Percentiles rank a stretch among this genome's conserved stretches.
phyloP scores from a whole-genome alignment of 305 asterid species.

The Striga hermonthica region DNA sequence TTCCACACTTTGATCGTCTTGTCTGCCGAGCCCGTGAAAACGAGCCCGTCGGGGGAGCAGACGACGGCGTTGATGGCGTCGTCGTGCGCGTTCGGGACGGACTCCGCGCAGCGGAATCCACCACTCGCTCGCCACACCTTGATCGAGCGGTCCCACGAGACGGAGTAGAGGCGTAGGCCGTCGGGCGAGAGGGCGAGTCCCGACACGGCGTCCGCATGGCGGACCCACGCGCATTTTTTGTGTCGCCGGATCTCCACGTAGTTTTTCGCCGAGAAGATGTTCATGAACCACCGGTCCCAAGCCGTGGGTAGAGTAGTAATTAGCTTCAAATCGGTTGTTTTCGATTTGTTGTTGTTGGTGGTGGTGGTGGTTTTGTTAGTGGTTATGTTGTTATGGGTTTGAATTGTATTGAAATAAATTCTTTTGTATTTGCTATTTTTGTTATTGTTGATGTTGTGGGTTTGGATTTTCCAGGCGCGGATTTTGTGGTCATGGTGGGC shows the following conservation, averaged over 20 bases:
- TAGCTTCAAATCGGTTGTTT: slow-evolving; percentile 34
- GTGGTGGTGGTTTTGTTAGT: no score
- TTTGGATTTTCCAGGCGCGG: slow-evolving; percentile 61
- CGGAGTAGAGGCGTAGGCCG: slow-evolving; percentile 55
- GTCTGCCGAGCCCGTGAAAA: slow-evolving; percentile 82
- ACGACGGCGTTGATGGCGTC: slow-evolving; percentile 81
- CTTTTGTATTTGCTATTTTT: no score
- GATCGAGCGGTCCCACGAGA: slow-evolving; percentile 82
- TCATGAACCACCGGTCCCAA: slow-evolving; percentile 51
- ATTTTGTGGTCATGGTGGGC: slow-evolving; percentile 83
- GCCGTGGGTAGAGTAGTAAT: slow-evolving; percentile 63
- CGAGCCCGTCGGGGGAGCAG: slow-evolving; percentile 42
- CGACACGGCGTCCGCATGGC: slow-evolving; percentile 72
- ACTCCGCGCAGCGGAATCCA: slow-evolving; percentile 60
- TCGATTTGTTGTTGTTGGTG: no score
- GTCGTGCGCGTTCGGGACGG: slow-evolving; percentile 67
- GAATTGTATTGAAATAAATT: no score
- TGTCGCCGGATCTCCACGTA: slow-evolving; percentile 65
- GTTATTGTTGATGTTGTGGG: not conserved
- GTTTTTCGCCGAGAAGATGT: slow-evolving; percentile 48
- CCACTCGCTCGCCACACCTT: slow-evolving; percentile 77
- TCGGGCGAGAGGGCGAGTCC: slow-evolving; percentile 55
- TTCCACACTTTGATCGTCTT: slow-evolving; percentile 62
- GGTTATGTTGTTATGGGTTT: no score
- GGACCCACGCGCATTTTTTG: slow-evolving; percentile 73